Evolutionary conservation across 2,329 filamentous ascomycete species (phyloP).

Genomic region (Bipolaris bicolor): DNA sequence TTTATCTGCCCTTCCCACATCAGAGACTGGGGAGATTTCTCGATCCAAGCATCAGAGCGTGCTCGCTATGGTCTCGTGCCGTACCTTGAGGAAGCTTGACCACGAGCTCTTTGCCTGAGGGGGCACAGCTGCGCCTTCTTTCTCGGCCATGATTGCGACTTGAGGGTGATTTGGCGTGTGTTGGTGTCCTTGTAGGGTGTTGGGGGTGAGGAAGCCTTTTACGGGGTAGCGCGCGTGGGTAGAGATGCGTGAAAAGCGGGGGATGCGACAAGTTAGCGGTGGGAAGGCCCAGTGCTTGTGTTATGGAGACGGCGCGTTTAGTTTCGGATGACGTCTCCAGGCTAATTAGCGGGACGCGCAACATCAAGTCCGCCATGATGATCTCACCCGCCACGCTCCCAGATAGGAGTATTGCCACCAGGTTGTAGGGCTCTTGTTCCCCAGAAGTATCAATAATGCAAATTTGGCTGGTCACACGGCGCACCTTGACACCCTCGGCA

Average conservation of each 20-base stretch:
- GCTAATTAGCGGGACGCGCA: slow-evolving; percentile 23
- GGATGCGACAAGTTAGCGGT: slow-evolving; percentile 4
- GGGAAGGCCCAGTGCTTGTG: slow-evolving; percentile 11
- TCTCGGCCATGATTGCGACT: slow-evolving; percentile 32
- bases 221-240: slow-evolving; percentile 6
- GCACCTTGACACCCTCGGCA: not conserved
- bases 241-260: slow-evolving; percentile 12
- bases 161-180: not conserved
- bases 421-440: not conserved
- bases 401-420: not conserved
- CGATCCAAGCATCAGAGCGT: not conserved
- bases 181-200: not conserved
- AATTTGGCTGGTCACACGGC: not conserved
- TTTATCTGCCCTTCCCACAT: not conserved
- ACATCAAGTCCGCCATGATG: slow-evolving; percentile 12
- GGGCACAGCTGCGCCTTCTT: slow-evolving; percentile 56
- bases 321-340: slow-evolving; percentile 25
- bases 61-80: not conserved
- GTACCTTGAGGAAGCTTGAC: slow-evolving; percentile 58
- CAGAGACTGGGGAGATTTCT: not conserved
- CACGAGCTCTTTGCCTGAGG: slow-evolving; percentile 55
- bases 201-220: not conserved
- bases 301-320: slow-evolving; percentile 23
- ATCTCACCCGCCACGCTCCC: not conserved
- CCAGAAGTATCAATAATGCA: not conserved